These are phyloP conservation scores for Aspergillus steynii DNA, from an alignment of 495 filamentous ascomycete genomes.

Conservation along the genomic window DNA sequence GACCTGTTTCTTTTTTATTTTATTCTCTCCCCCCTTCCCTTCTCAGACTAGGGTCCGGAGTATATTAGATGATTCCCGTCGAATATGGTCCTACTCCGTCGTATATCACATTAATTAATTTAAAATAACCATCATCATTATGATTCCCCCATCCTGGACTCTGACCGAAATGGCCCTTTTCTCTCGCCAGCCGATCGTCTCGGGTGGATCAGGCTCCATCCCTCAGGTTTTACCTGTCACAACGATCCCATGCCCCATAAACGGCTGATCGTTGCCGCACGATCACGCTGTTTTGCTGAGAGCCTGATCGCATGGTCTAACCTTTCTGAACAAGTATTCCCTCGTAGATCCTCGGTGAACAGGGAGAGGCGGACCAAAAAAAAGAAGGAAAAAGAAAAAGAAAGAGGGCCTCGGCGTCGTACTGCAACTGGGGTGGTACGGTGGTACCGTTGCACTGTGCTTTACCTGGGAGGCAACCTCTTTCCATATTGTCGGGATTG, in stretches of 20 bases:
- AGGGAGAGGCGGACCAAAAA: background rate
- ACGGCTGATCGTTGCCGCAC: conserved; percentile 36
- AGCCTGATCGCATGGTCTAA: conserved; percentile 24
- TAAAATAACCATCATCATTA: background rate
- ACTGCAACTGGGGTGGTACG: background rate
- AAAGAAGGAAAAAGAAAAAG: background rate
- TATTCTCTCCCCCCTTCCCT: background rate
- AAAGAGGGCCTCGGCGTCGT: background rate
- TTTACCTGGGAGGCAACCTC: background rate
- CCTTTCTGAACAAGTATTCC: conserved; percentile 4
- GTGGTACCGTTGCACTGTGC: background rate
- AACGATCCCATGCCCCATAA: conserved; percentile 33
- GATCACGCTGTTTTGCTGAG: conserved; percentile 18
- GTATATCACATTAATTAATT: background rate
- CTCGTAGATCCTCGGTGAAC: conserved; percentile 12
- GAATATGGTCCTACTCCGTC: background rate
- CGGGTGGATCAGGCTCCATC: conserved; percentile 8
- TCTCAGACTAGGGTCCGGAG: background rate
- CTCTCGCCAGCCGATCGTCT: conserved; percentile 16
- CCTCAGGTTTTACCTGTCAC: conserved; percentile 29
- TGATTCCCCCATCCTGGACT: background rate
- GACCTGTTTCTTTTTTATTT: conserved; percentile 12
- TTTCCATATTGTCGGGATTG: background rate
- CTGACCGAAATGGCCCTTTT: background rate
- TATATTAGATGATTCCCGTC: conserved; percentile 1